Evolutionary conservation across 495 filamentous ascomycete genomes (phyloP).

Genomic region (Beverwykella pulmonaria): DNA sequence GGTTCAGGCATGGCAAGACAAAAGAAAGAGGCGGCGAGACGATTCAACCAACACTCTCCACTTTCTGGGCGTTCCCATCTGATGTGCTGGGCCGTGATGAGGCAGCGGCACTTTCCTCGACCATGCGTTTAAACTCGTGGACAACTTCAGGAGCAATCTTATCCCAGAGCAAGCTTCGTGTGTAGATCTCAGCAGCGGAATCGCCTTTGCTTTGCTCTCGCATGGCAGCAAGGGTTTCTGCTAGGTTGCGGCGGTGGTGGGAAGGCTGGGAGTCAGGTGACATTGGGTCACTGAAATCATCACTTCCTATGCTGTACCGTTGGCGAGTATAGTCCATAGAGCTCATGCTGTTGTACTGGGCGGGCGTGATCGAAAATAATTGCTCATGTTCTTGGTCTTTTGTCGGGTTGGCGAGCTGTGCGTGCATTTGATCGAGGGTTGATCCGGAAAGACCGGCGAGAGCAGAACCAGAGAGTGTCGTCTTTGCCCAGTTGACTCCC

Average conservation of each 20-base stretch:
- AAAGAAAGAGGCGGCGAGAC: slow-evolving; percentile 1
- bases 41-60: slow-evolving; percentile 30
- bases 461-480: slow-evolving; percentile 57
- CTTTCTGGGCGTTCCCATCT: slow-evolving; percentile 25
- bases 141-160: slow-evolving; percentile 90
- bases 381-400: slow-evolving; percentile 88
- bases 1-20: not conserved
- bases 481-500: slow-evolving; percentile 43
- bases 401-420: slow-evolving; percentile 71
- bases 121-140: slow-evolving; percentile 87
- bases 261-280: slow-evolving; percentile 32
- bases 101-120: slow-evolving; percentile 49
- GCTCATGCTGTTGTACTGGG: slow-evolving; percentile 88
- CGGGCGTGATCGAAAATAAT: slow-evolving; percentile 78
- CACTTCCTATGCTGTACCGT: slow-evolving; percentile 54
- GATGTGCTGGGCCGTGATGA: slow-evolving; percentile 29
- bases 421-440: slow-evolving; percentile 73
- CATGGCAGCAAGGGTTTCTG: slow-evolving; percentile 81
- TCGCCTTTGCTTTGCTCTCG: slow-evolving; percentile 63
- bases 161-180: slow-evolving; percentile 90
- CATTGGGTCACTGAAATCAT: slow-evolving; percentile 46
- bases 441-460: slow-evolving; percentile 53
- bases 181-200: slow-evolving; percentile 83
- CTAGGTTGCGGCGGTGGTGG: slow-evolving; percentile 66
- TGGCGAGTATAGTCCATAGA: slow-evolving; percentile 65